Evolutionary conservation across 2,329 filamentous ascomycete species (phyloP), one percentile per base, ranked within the genome.

Genomic region (Claviceps purpurea): DNA sequence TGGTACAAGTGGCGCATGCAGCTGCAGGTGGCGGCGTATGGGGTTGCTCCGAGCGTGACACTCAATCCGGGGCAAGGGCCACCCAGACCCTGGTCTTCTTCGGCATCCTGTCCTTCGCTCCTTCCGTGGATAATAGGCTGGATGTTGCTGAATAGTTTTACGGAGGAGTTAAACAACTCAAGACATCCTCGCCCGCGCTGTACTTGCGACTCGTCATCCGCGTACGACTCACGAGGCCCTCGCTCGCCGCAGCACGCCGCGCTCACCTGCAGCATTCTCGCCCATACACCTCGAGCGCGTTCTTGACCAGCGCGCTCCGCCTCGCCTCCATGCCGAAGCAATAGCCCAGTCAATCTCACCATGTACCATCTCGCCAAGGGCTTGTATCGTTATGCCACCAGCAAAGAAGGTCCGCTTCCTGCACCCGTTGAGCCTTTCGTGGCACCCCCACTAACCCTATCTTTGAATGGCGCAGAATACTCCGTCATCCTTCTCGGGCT

Each of bases 321-420:
- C 34, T 51, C 47, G 44, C 46, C 44, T 47, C 52, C 52, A 47
- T 47, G 38, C 43, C 43, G 43, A 43, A 13, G 30, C 49, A 26
- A 45, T 20, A 45, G 34, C 14, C 49, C 22, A 24, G n/a, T 38
- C 34, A 20, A 5, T 41, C 47, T 54, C 8, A 61, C 42, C 49
- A 96, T 96, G 91, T 97, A 96, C 73, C 91, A 97, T 73, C 82
- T 98, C 61, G 84, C 88, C 64, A 96, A 96, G 69, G 90, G 89
- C 54, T 77, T 98, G 54, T 98, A 97, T 71, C 81, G 93, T 62
- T 88, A 95, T 67, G 91, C 89, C 53, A 97, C 91, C 18, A 95
- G 89, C 71, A 97, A 96, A 80, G 90, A 97, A 80, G 89, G 89
- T 89, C 63, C 60, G 69, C 51, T 41, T 34, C 41, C 7, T 34